phyloP scores from a whole-genome alignment of 176 grass and related monocot genomes.

The Cenchrus purpureus region DNA sequence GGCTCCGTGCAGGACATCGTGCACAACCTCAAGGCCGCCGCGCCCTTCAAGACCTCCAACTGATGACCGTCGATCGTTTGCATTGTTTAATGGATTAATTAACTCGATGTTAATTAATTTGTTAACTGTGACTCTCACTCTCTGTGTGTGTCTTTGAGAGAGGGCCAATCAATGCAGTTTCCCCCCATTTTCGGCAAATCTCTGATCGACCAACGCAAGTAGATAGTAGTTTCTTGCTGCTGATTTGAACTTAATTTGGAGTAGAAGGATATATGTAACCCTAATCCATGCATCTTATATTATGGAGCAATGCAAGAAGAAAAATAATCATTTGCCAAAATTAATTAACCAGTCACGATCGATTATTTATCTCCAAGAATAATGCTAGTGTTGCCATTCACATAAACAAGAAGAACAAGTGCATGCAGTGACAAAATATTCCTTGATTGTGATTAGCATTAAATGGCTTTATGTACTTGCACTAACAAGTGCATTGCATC shows the following conservation, averaged over 20 bases:
- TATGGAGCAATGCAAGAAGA: constrained; percentile 7
- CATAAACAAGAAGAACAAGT: not conserved
- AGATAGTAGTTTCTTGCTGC: not conserved
- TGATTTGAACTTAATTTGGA: constrained; percentile 4
- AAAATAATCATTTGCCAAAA: not conserved
- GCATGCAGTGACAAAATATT: not conserved
- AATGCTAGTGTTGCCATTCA: not conserved
- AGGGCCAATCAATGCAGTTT: not conserved
- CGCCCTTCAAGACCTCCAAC: constrained; percentile 67
- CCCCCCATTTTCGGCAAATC: not conserved
- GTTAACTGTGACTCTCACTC: not conserved
- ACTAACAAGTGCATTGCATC: not conserved
- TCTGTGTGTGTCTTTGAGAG: too few species aligned
- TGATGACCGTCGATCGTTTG: constrained; percentile 4
- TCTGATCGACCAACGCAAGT: not conserved
- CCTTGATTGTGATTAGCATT: constrained; percentile 5
- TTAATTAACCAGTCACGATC: not conserved
- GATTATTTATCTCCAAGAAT: not conserved
- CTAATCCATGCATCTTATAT: not conserved
- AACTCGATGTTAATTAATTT: constrained; percentile 27
- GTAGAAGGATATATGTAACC: constrained; percentile 4
- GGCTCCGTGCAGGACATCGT: constrained; percentile 95
- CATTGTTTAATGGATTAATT: not conserved
- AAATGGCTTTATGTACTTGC: not conserved
- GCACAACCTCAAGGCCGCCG: constrained; percentile 77